phyloP scores from a whole-genome alignment of 352 stramenopile species.

The Thalassiosira ordinaria region DNA sequence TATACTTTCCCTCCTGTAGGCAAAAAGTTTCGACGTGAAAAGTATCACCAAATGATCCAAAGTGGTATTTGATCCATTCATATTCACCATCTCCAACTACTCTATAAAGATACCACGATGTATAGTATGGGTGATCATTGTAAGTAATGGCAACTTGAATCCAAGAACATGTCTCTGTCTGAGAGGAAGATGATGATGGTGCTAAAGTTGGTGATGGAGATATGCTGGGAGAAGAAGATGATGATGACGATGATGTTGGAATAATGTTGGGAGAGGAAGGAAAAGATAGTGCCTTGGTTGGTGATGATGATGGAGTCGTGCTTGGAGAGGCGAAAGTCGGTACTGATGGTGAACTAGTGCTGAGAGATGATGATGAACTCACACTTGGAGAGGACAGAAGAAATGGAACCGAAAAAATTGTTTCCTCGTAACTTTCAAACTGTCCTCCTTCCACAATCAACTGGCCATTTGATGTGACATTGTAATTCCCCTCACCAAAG shows the following conservation, averaged over 20 bases:
- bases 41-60: background rate
- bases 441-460: background rate
- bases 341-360: too few species aligned
- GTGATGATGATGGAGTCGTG: too few species aligned
- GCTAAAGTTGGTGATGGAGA: background rate
- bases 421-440: background rate
- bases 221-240: background rate
- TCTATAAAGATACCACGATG: background rate
- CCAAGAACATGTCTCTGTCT: too few species aligned
- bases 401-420: slow-evolving; percentile 13
- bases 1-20: slow-evolving; percentile 4
- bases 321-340: too few species aligned
- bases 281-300: too few species aligned
- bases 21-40: background rate
- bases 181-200: background rate
- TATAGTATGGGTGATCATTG: background rate
- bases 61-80: background rate
- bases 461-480: slow-evolving; percentile 1
- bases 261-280: background rate
- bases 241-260: background rate
- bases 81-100: background rate
- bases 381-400: too few species aligned
- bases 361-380: too few species aligned
- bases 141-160: background rate
- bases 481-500: slow-evolving; percentile 10